Conservation (phyloP, 371 early-diverging fungal genomes). For the Rhizopus arrhizus region DNA sequence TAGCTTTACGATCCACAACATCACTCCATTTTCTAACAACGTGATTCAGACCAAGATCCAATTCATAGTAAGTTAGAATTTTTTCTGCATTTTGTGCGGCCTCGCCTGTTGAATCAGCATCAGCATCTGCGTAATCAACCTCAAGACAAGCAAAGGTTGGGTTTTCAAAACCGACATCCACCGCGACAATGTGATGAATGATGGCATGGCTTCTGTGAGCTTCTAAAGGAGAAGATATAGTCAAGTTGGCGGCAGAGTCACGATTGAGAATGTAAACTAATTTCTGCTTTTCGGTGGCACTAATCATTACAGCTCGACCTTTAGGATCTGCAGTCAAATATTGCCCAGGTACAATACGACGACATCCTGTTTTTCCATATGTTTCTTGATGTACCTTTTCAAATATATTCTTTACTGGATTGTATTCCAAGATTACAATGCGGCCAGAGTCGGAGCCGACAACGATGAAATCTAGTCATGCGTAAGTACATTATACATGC, state of each 20-base stretch:
- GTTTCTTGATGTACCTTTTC: constrained; percentile 91
- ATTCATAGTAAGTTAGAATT: constrained; percentile 91
- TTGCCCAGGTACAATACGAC: constrained; percentile 93
- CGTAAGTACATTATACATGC: too few relatives aligned
- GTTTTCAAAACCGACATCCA: constrained; percentile 98
- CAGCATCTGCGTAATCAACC: constrained; percentile 84
- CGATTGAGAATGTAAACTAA: constrained; percentile 95
- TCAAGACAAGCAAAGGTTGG: constrained; percentile 96
- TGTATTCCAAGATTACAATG: constrained; percentile 90
- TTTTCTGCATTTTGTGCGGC: constrained; percentile 78
- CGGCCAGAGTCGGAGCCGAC: constrained; percentile 93
- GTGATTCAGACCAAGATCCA: constrained; percentile 98
- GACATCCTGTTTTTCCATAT: constrained; percentile 91
- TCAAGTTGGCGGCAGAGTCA: constrained; percentile 81
- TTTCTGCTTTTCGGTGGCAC: constrained; percentile 92
- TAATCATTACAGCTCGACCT: constrained; percentile 95
- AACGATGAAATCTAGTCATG: constrained; percentile 78
- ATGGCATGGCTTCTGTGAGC: constrained; percentile 85
- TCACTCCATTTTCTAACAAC: constrained; percentile 94
- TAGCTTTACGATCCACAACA: constrained; percentile 75
- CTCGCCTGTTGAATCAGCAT: constrained; percentile 79
- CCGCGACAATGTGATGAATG: constrained; percentile 77
- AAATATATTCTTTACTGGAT: constrained; percentile 72
- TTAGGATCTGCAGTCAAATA: constrained; percentile 95
- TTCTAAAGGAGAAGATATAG: constrained; percentile 95